These are phyloP conservation scores for Phytopythium vexans DNA, from an alignment of 352 stramenopile species.

Conservation along the genomic window DNA sequence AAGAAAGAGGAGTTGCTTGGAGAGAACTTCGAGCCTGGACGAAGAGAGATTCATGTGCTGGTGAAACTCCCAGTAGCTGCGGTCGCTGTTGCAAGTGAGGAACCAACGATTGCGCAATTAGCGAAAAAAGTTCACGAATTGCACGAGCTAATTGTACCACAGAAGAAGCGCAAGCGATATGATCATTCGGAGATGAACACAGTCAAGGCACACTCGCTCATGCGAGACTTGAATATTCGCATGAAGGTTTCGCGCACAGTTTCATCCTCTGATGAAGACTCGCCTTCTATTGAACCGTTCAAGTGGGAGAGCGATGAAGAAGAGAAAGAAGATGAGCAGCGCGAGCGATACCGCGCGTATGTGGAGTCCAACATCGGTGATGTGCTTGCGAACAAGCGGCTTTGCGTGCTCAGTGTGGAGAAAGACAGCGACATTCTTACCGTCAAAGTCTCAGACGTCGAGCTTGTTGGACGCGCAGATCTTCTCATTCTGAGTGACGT, in stretches of 20 bases:
- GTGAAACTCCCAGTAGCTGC: conserved; percentile 6
- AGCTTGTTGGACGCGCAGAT: conserved; percentile 34
- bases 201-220: no score
- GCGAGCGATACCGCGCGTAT: conserved; percentile 23
- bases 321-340: conserved; percentile 7
- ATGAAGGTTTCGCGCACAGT: no score
- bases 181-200: no score
- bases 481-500: conserved; percentile 36
- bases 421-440: conserved; percentile 23
- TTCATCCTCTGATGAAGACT: no score
- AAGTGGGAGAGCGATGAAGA: not conserved
- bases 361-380: conserved; percentile 32
- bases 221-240: no score
- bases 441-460: conserved; percentile 25
- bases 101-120: no score
- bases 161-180: conserved; percentile 16
- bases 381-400: conserved; percentile 24
- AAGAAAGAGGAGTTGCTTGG: conserved; percentile 9
- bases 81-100: no score
- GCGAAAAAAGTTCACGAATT: conserved; percentile 7
- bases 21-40: not conserved
- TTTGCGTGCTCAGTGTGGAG: conserved; percentile 37
- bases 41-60: no score
- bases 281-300: not conserved
- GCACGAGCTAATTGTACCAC: conserved; percentile 12